These are phyloP conservation scores for Candida manassasensis DNA, from an alignment of 805 yeast species.

Conservation along the genomic window DNA sequence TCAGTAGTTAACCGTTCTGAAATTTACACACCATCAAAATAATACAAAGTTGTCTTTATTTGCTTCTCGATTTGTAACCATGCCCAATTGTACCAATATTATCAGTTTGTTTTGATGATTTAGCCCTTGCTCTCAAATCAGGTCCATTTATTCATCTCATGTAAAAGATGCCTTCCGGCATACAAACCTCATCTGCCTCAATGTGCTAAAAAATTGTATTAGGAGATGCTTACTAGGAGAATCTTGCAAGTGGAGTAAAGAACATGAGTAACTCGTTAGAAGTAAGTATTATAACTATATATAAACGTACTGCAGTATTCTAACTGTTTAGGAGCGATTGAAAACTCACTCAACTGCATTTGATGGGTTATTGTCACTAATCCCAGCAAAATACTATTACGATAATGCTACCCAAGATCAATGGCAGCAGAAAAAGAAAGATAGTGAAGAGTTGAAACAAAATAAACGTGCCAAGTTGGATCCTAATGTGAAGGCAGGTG, in stretches of 20 bases:
- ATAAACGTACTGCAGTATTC: constrained; percentile 1
- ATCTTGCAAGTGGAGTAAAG: no score
- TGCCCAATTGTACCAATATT: no score
- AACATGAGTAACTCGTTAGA: constrained; percentile 56
- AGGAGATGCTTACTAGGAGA: no score
- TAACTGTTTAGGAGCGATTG: constrained; percentile 54
- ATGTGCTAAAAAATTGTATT: no score
- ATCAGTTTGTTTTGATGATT: no score
- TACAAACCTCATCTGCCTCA: constrained; percentile 3
- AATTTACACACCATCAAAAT: constrained; percentile 1
- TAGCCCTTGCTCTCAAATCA: no score
- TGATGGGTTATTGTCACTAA: constrained; percentile 81
- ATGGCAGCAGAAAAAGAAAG: constrained; percentile 81
- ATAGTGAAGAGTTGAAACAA: constrained; percentile 56
- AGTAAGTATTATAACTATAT: constrained; percentile 35
- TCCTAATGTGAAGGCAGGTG: constrained; percentile 48
- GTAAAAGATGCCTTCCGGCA: no score
- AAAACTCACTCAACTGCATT: constrained; percentile 78
- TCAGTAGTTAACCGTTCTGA: no score
- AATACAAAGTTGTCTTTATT: no score
- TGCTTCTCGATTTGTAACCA: no score
- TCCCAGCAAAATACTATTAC: constrained; percentile 91
- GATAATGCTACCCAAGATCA: constrained; percentile 87
- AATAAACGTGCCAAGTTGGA: constrained; percentile 71
- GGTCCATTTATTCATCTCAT: no score